Evolutionary conservation across 1,284 basidiomycete species (phyloP), one percentile per base, ranked within the genome.

Genomic region (Cutaneotrichosporon spelunceum): DNA sequence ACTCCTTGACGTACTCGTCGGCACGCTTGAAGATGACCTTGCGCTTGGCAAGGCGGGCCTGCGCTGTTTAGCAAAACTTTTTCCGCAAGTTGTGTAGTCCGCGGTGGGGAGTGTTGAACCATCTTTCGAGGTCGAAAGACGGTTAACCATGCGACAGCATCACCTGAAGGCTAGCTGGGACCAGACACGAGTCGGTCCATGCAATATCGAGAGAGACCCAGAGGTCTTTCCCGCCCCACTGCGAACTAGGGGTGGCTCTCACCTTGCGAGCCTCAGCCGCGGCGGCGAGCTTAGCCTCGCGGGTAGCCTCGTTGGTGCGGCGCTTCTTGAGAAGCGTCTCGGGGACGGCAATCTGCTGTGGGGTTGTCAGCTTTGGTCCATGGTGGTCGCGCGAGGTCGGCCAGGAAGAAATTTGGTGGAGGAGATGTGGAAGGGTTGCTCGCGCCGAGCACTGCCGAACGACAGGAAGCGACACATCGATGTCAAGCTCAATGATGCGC

Each of bases 301-400:
- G 87, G 69, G 89, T 89, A 86, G 97, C 96, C 84, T 94, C 93
- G 79, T 89, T 96, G 82, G 93, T 88, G 85, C 96, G 95, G 83
- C 96, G 87, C 87, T 98, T 99, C 86, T 96, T 96, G 84, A 97
- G 91, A 84, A 96, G 87, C 78, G 93, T 96, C 87, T 96, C 93
- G 80, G 93, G 93, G 82, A 95, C 92, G 85, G 93, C 89, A 79
- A 94, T 61, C 60, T 61, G 60, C 59, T 60, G 53, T 52, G 14
- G 24, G 59, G 56, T n/a, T 39, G 60, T 61, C 42, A 61, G 60
- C 29, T n/a, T 27, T 27, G 19, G 1, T n/a, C 29, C 26, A 10
- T 39, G 11, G 36, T 39, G 13, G 36, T 39, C 36, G 36, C 9
- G 36, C 36, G 36, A 39, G 36, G 9, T 29, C 26, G 13, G 24